phyloP scores from a whole-genome alignment of 192 early-diverging fungal genomes.

The Coemansia sp. region DNA sequence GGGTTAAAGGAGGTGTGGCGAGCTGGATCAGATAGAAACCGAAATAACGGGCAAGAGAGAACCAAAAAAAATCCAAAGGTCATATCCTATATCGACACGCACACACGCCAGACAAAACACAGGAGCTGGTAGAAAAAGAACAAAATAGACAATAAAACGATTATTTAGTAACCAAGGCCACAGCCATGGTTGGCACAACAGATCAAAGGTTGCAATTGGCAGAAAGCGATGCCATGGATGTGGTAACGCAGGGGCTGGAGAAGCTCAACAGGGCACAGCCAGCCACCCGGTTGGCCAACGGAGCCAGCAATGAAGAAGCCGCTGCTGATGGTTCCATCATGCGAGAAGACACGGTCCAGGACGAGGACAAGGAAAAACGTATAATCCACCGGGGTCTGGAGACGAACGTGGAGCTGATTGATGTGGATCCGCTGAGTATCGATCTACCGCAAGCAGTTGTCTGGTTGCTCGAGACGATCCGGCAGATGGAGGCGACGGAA shows the following conservation, averaged over 20 bases:
- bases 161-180: background rate
- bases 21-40: background rate
- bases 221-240: slow-evolving; percentile 15
- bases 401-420: slow-evolving; percentile 21
- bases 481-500: background rate
- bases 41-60: no score
- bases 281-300: background rate
- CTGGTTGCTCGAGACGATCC: slow-evolving; percentile 8
- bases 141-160: background rate
- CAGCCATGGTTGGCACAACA: slow-evolving; percentile 9
- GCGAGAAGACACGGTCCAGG: background rate
- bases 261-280: slow-evolving; percentile 24
- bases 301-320: background rate
- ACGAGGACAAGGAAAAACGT: background rate
- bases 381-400: slow-evolving; percentile 3
- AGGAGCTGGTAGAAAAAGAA: background rate
- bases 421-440: slow-evolving; percentile 46
- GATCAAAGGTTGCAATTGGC: background rate
- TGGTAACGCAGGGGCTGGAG: slow-evolving; percentile 36
- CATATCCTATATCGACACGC: no score
- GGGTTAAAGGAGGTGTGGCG: background rate
- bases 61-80: no score
- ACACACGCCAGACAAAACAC: background rate
- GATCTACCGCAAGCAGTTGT: slow-evolving; percentile 39
- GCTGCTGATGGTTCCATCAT: background rate